phyloP scores from a whole-genome alignment of 2,329 filamentous ascomycete genomes.

The Aspergillus spinulosporus region DNA sequence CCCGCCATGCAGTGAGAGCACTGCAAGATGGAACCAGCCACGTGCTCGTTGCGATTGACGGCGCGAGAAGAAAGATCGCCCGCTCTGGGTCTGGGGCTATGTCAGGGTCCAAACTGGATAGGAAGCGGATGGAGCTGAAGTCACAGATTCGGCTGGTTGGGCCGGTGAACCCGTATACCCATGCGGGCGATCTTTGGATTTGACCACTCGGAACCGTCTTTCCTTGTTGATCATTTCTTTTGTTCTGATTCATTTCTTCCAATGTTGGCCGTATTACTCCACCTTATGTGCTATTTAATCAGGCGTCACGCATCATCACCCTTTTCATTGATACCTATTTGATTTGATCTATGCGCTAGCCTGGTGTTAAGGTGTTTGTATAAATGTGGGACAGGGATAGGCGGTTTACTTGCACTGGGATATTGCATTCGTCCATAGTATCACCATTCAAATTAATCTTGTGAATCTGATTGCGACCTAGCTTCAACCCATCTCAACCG shows the following conservation, averaged over 20 bases:
- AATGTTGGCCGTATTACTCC: no score
- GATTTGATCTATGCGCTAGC: neutral
- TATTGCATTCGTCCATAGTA: neutral
- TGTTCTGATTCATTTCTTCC: neutral
- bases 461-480: no score
- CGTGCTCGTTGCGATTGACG: constrained; percentile 33
- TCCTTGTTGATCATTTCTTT: neutral
- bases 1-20: constrained; percentile 27
- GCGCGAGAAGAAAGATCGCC: constrained; percentile 37
- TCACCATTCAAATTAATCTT: no score
- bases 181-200: constrained; percentile 32
- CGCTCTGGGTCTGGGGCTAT: neutral
- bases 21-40: constrained; percentile 31
- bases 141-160: constrained; percentile 44
- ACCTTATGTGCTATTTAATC: neutral
- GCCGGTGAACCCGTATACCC: constrained; percentile 35
- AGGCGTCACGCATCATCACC: neutral
- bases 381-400: no score
- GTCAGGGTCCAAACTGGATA: constrained; percentile 34
- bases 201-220: constrained; percentile 16
- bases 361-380: neutral
- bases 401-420: neutral
- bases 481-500: no score
- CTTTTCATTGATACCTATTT: neutral
- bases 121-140: constrained; percentile 40